These are phyloP conservation scores for Metschnikowia aberdeeniae DNA, from an alignment of 805 yeast species.

Conservation along the genomic window DNA sequence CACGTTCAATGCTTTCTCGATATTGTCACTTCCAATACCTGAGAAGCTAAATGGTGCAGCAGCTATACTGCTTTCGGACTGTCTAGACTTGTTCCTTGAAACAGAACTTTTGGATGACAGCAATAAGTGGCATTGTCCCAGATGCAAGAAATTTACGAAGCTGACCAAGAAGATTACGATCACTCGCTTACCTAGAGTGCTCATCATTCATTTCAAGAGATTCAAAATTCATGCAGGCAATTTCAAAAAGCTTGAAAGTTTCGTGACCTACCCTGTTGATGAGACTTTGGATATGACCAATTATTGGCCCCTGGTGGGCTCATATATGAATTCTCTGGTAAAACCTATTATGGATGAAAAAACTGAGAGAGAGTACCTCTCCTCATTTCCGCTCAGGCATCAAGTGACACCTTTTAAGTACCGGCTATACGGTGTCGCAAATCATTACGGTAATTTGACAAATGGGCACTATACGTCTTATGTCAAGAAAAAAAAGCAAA, in stretches of 20 bases:
- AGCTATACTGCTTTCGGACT: constrained; percentile 46
- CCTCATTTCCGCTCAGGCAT: constrained; percentile 58
- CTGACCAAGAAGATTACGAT: constrained; percentile 69
- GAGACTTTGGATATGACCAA: constrained; percentile 55
- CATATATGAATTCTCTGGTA: constrained; percentile 12
- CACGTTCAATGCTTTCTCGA: constrained; percentile 79
- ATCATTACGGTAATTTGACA: constrained; percentile 76
- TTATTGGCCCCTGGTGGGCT: constrained; percentile 63
- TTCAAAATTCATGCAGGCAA: constrained; percentile 52
- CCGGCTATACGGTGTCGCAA: constrained; percentile 73
- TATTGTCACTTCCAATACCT: constrained; percentile 78
- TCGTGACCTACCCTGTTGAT: constrained; percentile 62
- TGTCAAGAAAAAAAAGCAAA: constrained; percentile 54
- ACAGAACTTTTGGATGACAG: constrained; percentile 71
- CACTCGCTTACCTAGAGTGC: constrained; percentile 70
- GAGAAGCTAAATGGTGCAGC: constrained; percentile 26
- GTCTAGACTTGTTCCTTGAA: constrained; percentile 73
- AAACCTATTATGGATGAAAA: constrained; percentile 28
- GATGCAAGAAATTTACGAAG: constrained; percentile 58
- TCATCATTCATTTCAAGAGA: constrained; percentile 82
- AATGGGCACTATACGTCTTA: constrained; percentile 89
- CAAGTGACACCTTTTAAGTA: constrained; percentile 80
- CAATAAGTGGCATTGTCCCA: constrained; percentile 82
- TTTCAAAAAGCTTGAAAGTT: constrained; percentile 57
- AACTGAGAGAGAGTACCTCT: constrained; percentile 42